phyloP scores from a whole-genome alignment of 2,329 filamentous ascomycete genomes.

The Colletotrichum sp. region DNA sequence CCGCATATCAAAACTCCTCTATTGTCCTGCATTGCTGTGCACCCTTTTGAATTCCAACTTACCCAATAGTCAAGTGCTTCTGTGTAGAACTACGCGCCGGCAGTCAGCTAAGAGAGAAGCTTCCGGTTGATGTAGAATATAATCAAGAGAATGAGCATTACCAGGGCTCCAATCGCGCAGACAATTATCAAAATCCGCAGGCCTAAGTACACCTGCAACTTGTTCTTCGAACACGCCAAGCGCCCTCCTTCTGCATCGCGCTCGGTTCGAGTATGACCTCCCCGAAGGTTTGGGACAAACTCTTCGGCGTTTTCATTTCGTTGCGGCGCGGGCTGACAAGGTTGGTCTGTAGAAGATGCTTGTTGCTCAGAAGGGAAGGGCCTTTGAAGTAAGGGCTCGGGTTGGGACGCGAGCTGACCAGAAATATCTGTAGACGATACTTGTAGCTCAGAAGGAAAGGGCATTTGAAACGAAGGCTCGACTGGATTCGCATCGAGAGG shows the following conservation, averaged over 20 bases:
- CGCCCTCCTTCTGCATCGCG: neutral
- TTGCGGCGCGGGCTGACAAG: neutral
- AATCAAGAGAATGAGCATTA: neutral
- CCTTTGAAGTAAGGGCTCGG: neutral
- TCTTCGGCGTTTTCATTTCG: neutral
- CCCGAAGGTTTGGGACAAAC: neutral
- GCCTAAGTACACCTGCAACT: neutral
- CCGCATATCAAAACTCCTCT: neutral
- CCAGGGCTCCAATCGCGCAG: neutral
- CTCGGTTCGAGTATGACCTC: neutral
- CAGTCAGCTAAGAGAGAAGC: neutral
- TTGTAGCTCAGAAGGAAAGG: neutral
- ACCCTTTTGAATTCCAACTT: neutral
- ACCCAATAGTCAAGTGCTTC: neutral
- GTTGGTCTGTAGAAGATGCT: neutral
- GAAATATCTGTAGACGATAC: neutral
- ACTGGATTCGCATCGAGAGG: neutral
- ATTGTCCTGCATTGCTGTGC: neutral
- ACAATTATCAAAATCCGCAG: neutral
- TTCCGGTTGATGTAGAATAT: neutral
- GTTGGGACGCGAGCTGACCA: neutral
- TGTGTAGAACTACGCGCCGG: neutral
- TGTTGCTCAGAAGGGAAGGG: neutral
- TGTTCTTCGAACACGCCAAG: neutral
- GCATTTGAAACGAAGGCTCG: neutral